phyloP scores from a whole-genome alignment of 1,284 basidiomycete genomes.

The Apiotrichum mycotoxinovorans region DNA sequence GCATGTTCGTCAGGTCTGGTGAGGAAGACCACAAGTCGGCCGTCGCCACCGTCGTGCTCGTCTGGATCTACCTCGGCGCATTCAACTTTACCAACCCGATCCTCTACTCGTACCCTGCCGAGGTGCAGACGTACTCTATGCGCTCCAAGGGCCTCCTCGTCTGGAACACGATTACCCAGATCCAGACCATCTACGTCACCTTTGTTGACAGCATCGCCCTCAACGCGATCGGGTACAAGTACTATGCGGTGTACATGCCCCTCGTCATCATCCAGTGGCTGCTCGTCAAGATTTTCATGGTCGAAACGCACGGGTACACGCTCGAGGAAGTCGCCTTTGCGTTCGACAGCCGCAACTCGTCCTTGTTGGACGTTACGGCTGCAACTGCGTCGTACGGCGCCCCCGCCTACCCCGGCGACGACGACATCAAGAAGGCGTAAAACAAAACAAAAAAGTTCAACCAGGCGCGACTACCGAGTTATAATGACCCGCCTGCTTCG shows the following conservation, averaged over 20 bases:
- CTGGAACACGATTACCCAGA: slow-evolving; percentile 48
- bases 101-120: slow-evolving; percentile 47
- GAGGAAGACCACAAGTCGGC: slow-evolving; percentile 30
- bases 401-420: background rate
- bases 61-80: slow-evolving; percentile 49
- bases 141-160: slow-evolving; percentile 49
- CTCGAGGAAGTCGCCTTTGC: slow-evolving; percentile 47
- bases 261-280: slow-evolving; percentile 33
- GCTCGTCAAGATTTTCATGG: slow-evolving; percentile 40
- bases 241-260: slow-evolving; percentile 40
- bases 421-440: background rate
- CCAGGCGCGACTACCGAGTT: no score
- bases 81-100: slow-evolving; percentile 49
- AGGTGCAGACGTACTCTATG: slow-evolving; percentile 49
- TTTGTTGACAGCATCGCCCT: slow-evolving; percentile 48
- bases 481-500: no score
- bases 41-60: slow-evolving; percentile 44
- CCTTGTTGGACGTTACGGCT: background rate
- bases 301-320: slow-evolving; percentile 48
- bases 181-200: slow-evolving; percentile 23
- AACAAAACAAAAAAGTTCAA: no score
- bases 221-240: slow-evolving; percentile 44
- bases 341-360: slow-evolving; percentile 29
- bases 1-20: slow-evolving; percentile 35
- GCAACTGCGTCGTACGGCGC: no score